These are phyloP conservation scores for Echria macrotheca DNA, from an alignment of 495 filamentous ascomycete species.

Conservation along the genomic window DNA sequence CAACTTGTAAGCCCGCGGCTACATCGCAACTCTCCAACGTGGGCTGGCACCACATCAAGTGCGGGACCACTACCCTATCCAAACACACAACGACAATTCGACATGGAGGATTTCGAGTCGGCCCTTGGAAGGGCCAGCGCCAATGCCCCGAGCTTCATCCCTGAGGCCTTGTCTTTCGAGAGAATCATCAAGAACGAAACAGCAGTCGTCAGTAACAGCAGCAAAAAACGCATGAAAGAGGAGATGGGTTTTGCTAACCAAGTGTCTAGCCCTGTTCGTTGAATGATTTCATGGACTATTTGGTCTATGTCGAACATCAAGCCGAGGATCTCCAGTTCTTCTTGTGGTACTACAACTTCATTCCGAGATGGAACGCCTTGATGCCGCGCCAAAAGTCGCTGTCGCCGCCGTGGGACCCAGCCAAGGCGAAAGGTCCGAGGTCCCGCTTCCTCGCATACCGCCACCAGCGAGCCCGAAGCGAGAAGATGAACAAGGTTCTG, in stretches of 20 bases:
- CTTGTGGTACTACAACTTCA: constrained; percentile 47
- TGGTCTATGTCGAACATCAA: constrained; percentile 39
- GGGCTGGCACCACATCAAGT: too few species aligned
- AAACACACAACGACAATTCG: too few species aligned
- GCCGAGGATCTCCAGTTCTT: constrained; percentile 52
- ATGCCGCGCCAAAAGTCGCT: constrained; percentile 26
- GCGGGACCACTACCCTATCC: too few species aligned
- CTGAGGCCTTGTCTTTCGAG: constrained; percentile 37
- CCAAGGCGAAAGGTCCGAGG: constrained; percentile 11
- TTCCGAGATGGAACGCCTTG: constrained; percentile 35
- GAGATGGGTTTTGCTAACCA: too few species aligned
- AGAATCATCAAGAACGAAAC: constrained; percentile 40
- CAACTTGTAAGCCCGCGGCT: too few species aligned
- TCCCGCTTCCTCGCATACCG: constrained; percentile 20
- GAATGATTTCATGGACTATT: constrained; percentile 47
- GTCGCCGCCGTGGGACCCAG: constrained; percentile 26
- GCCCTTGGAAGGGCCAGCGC: constrained; percentile 1
- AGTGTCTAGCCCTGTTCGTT: constrained; percentile 41
- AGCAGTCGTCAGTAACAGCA: constrained; percentile 28
- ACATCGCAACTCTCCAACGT: too few species aligned
- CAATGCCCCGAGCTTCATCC: constrained; percentile 21
- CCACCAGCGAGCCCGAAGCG: constrained; percentile 4
- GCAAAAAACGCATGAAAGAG: background rate
- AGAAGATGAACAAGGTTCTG: background rate
- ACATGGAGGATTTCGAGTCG: constrained; percentile 24